phyloP scores from a whole-genome alignment of 345 rosid genomes.

The Noccaea bulbosa region DNA sequence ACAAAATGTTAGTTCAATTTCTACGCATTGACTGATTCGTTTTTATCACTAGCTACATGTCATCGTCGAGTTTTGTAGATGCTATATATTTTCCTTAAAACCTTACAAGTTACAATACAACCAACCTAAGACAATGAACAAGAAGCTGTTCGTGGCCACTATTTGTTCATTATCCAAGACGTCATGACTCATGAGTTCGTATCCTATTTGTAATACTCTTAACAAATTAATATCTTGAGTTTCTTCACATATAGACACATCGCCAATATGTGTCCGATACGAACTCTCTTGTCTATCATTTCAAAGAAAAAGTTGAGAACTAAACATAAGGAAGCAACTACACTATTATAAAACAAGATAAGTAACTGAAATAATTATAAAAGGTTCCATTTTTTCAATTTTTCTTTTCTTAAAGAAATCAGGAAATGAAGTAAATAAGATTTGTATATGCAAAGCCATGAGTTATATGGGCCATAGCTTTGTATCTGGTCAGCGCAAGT shows the following conservation, averaged over 20 bases:
- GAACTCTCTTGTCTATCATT: background rate
- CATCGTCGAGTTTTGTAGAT: too few relatives aligned
- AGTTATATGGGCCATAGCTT: constrained; percentile 14
- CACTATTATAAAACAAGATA: background rate
- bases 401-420: background rate
- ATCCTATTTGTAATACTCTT: background rate
- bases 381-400: background rate
- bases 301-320: background rate
- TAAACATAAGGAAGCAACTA: constrained; percentile 1
- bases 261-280: background rate
- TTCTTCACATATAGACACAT: constrained; percentile 7
- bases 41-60: too few relatives aligned
- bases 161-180: constrained; percentile 23
- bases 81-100: too few relatives aligned
- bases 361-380: background rate
- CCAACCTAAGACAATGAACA: constrained; percentile 1
- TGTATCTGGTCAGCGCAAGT: constrained; percentile 33
- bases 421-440: constrained; percentile 6
- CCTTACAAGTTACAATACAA: too few relatives aligned
- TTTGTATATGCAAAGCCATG: background rate
- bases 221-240: background rate
- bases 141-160: constrained; percentile 3
- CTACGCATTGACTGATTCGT: too few relatives aligned
- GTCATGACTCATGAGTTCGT: background rate
- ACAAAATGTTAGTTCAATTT: too few relatives aligned